Evolutionary conservation across 805 yeast genomes (phyloP), one percentile per base, ranked within the genome.

Genomic region (Yamadazyma endophytica): DNA sequence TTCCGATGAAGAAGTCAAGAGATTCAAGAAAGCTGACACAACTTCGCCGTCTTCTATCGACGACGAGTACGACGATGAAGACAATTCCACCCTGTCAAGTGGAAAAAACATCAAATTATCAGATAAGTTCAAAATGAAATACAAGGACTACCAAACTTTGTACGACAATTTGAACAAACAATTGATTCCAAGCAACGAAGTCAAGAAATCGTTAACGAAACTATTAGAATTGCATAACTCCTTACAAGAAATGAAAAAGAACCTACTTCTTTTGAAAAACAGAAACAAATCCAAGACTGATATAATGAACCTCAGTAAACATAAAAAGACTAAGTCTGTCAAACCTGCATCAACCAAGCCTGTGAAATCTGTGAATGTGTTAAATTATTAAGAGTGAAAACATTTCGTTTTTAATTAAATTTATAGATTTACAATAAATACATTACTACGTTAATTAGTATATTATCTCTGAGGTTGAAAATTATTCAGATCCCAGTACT

Each of bases 211-310:
- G 52, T 36, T 70, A 50, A 46, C 56, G 32, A 59, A 54, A 46
- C 52, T 77, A 29, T 60, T 66, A 45, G 68, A 68, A 30, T 47
- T 77, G 53, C 83, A 77, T 50, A 65, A 64, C 19, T 61, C 63
- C 24, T 52, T 78, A 30, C 63, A 71, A 13, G 64, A 64, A 24
- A 75, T 81, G 81, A 77, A 77, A 50, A 63, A 61, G 36, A 61
- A 68, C 42, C 56, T 77, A 13, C 75, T 80, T 80, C 73, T 68
- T 29, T 52, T 44, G 30, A 61, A 62, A 36, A 49, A 52, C 29
- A 63, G 60, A 28, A 43, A 43, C 27, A 59, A 48, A 39, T 42
- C 49, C 39, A 60, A 59, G 32, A 42, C 50, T 19, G 46, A 53
- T 9, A 55, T 63, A 30, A 61, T 60, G 68, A 49, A 47, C 23